These are phyloP conservation scores for Coemansia sp. DNA, from an alignment of 192 early-diverging fungal genomes.

Conservation along the genomic window DNA sequence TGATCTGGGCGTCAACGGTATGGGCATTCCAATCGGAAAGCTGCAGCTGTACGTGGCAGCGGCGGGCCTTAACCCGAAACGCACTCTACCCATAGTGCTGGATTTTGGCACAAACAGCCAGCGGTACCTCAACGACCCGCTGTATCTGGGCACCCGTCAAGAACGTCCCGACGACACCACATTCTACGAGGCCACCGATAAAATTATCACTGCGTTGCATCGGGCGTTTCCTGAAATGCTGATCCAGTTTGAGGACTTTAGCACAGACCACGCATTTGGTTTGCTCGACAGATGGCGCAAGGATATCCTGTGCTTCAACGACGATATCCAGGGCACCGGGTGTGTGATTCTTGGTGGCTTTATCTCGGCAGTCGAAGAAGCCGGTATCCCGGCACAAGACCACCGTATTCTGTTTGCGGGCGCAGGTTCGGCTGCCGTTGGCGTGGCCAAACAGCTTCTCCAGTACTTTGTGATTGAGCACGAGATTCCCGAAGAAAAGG, in stretches of 20 bases:
- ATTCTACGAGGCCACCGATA: slow-evolving; percentile 76
- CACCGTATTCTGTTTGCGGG: slow-evolving; percentile 91
- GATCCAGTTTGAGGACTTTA: slow-evolving; percentile 95
- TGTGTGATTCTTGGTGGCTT: slow-evolving; percentile 90
- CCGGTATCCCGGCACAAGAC: slow-evolving; percentile 65
- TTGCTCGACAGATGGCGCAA: slow-evolving; percentile 73
- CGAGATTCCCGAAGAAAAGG: slow-evolving; percentile 66
- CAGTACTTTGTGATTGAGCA: slow-evolving; percentile 78
- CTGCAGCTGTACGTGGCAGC: slow-evolving; percentile 84
- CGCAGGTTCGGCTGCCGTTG: slow-evolving; percentile 90
- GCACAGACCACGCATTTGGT: slow-evolving; percentile 85
- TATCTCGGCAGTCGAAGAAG: slow-evolving; percentile 77
- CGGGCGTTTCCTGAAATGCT: slow-evolving; percentile 73
- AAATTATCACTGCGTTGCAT: slow-evolving; percentile 67
- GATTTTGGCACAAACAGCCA: slow-evolving; percentile 90
- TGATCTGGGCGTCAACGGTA: slow-evolving; percentile 88
- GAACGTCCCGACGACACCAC: slow-evolving; percentile 61
- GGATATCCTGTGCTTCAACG: slow-evolving; percentile 83
- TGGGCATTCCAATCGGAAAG: slow-evolving; percentile 93
- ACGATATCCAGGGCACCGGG: slow-evolving; percentile 63
- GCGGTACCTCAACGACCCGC: slow-evolving; percentile 72
- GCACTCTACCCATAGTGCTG: slow-evolving; percentile 84
- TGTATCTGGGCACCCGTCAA: slow-evolving; percentile 78
- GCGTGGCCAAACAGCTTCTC: slow-evolving; percentile 84
- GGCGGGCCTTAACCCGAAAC: slow-evolving; percentile 78